Base-by-base conservation (phyloP, 441 rosid genomes). In the Macaranga tanarius region DNA sequence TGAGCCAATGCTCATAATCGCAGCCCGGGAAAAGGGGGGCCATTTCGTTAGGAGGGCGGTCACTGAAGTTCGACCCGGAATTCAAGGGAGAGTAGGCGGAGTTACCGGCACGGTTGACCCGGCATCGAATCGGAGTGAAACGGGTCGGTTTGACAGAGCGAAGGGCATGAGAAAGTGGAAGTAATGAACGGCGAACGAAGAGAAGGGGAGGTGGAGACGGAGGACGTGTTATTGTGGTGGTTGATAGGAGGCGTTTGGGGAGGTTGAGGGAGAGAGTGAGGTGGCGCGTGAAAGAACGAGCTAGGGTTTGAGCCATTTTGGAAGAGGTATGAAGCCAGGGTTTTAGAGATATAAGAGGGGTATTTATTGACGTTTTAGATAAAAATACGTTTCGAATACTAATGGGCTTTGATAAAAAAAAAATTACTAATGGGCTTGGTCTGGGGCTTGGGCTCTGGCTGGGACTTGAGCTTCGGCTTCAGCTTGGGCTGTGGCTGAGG, bases 41-140 rank as follows among this genome's bases (percentile, higher is more conserved):
- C 98, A 95, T 92, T 76, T 95, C 98, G 44, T 91, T 92, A 47
- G 99, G 97, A 4, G 98, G 99, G 7, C 98, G 86, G 81, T 95
- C 97, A 68, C 96, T 93, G 80, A 89, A 88, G 81, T 90, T 95
- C 11, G 96, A 90, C 26, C 96, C 92, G 0, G 98, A 88, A 76
- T 91, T 93, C 59, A 93, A 82, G 7, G 98, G 98, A 0, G 96
- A 89, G 76, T 82, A 87, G 8, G 93, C 84, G 0, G 95, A 83
- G 75, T 77, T 79, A 7, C 97, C 94, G 17, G 97, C 74, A 48
- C 97, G 89, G 82, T 89, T 85, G 57, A 85, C 95, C 50, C 84
- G 82, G 87, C 96, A 91, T 0, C 96, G 85, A 19, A 92, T 79
- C 38, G 91, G 16, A 44, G 82, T 77, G 52, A 88, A 86, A 23